Evolutionary conservation across 768 basidiomycete genomes (phyloP).

Genomic region (Ephemerocybe angulata): DNA sequence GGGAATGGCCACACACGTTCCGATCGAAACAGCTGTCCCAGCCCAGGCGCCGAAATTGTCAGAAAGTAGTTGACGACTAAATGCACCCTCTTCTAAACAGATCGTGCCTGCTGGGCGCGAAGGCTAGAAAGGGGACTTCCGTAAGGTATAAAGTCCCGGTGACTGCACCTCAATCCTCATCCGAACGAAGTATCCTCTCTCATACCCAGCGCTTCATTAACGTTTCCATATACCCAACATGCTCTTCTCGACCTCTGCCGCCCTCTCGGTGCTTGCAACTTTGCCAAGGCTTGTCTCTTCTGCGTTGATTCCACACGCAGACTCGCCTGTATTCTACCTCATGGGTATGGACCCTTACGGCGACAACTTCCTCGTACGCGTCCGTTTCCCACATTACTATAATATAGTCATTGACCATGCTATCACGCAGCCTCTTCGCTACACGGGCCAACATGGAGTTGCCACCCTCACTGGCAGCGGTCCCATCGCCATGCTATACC

Average conservation of each 20-base stretch:
- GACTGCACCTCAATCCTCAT: too few relatives aligned
- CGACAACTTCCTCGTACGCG: conserved; percentile 19
- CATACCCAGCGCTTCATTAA: too few relatives aligned
- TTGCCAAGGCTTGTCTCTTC: background rate
- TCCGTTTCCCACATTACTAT: background rate
- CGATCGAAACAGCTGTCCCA: too few relatives aligned
- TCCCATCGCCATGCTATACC: conserved; percentile 24
- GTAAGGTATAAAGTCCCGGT: too few relatives aligned
- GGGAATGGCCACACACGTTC: too few relatives aligned
- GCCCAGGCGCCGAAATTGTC: too few relatives aligned
- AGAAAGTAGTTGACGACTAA: too few relatives aligned
- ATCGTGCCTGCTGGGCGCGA: too few relatives aligned
- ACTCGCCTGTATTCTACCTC: conserved; percentile 26
- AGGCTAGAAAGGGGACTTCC: too few relatives aligned
- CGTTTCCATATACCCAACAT: too few relatives aligned
- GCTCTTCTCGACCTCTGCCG: background rate
- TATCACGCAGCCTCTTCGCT: conserved; percentile 9
- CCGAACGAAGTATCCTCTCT: too few relatives aligned
- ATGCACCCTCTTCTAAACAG: too few relatives aligned
- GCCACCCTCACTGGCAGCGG: conserved; percentile 21
- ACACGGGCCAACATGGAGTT: conserved; percentile 12
- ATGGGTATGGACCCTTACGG: conserved; percentile 16
- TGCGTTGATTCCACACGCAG: conserved; percentile 19
- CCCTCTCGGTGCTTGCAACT: background rate
- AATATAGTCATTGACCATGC: background rate